phyloP scores from a whole-genome alignment of 2,329 filamentous ascomycete species.

The Diaporthe destruens region DNA sequence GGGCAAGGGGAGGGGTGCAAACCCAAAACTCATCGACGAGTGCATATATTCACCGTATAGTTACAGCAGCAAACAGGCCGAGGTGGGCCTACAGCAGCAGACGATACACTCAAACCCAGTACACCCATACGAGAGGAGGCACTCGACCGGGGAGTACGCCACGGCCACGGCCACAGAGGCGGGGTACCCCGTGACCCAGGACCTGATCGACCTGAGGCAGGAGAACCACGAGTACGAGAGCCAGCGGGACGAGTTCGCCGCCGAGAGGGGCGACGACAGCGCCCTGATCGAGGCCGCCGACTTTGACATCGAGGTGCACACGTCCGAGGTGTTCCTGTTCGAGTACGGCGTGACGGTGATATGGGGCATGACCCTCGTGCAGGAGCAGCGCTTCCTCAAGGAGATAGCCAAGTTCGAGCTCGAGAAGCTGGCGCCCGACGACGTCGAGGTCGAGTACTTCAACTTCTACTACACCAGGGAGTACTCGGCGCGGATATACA shows the following conservation, averaged over 20 bases:
- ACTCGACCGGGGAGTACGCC: constrained; percentile 74
- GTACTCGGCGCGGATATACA: constrained; percentile 98
- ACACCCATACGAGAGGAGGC: constrained; percentile 73
- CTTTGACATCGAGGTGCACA: constrained; percentile 90
- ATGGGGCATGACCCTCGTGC: constrained; percentile 94
- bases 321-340: constrained; percentile 94
- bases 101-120: constrained; percentile 55
- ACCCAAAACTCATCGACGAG: constrained; percentile 94
- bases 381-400: constrained; percentile 92
- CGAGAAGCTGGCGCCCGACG: constrained; percentile 88
- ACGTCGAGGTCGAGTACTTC: constrained; percentile 96
- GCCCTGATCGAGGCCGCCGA: constrained; percentile 65
- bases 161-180: constrained; percentile 38
- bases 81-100: constrained; percentile 42
- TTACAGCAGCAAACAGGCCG: constrained; percentile 69
- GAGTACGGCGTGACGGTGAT: constrained; percentile 98
- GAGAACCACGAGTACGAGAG: constrained; percentile 53
- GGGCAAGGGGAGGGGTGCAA: constrained; percentile 80
- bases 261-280: constrained; percentile 48
- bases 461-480: constrained; percentile 99
- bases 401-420: constrained; percentile 95
- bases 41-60: constrained; percentile 97
- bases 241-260: constrained; percentile 48
- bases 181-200: constrained; percentile 69
- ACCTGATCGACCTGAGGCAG: constrained; percentile 72